Base-by-base conservation (phyloP, 2,329 filamentous ascomycete genomes). In the Daldinia sp. region DNA sequence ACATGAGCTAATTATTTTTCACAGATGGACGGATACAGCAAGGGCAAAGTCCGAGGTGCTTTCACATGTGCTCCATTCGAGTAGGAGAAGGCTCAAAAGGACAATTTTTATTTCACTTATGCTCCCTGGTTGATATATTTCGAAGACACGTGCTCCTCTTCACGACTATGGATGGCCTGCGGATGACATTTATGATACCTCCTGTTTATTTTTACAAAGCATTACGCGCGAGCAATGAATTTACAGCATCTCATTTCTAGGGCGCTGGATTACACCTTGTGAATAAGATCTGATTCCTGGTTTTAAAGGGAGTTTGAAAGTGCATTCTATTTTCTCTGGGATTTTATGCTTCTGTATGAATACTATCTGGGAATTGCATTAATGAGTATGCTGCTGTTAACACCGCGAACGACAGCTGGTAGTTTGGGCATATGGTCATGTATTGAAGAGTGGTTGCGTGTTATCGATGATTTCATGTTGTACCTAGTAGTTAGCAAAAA, bases 11-110 rank as follows among this genome's bases (percentile, higher is more conserved):
- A 70, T 29, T 50, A 70, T 29, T 50, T 13, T 8, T 29, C 13
- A 7, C 43, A 73, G 71, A 72, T 72, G 5, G 59, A 72, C 35
- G 47, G 66, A 34, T 74, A 72, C 51, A 50, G n/a, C 0, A 23
- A 13, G 3, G 71, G 71, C 15, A 35, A 50, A 13, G 70, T 73
- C 7, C 66, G 70, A 4, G 70, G 72, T 35, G 66, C 72, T 19
- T 74, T 74, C 43, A 68, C 66, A 1, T 71, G 69, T 32, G 68
- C 67, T 53, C 66, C 66, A 11, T 67, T 68, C 49, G 56, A 67
- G 54, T 70, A 66, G 62, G 41, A 9, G 23, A 34, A 11, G n/a
- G 13, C 8, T 41, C 4, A 37, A 15, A 23, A 35, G 11, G 21
- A 47, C n/a, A 19, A n/a, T 25, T 50, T 30, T 30, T 27, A n/a